A percentile compares a stretch with the other conserved stretches of the same genome.
phyloP scores from a whole-genome alignment of 805 yeast genomes.

The Dipodascopsis uninucleata region DNA sequence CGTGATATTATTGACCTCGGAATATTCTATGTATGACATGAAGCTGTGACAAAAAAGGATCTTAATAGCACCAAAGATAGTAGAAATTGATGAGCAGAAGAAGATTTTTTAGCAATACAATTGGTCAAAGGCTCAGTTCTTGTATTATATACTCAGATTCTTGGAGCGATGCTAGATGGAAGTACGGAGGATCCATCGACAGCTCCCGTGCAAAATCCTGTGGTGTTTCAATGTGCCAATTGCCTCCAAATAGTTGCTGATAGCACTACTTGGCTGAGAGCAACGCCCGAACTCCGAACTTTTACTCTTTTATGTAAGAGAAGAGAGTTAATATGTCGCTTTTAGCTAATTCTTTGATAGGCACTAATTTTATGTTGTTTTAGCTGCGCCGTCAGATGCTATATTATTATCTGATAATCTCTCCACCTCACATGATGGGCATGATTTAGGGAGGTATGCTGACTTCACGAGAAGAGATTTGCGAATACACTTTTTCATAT shows the following conservation, averaged over 20 bases:
- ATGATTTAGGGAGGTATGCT: constrained; percentile 23
- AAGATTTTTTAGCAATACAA: too few relatives aligned
- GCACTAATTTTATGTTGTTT: neutral
- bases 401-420: constrained; percentile 12
- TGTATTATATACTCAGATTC: too few relatives aligned
- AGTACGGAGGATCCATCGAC: too few relatives aligned
- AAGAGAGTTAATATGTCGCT: neutral
- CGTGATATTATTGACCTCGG: too few relatives aligned
- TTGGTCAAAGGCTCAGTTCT: too few relatives aligned
- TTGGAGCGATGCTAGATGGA: too few relatives aligned
- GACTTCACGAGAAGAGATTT: neutral
- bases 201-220: constrained; percentile 19
- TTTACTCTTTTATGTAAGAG: constrained; percentile 23
- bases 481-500: neutral
- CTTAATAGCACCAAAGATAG: too few relatives aligned
- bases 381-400: constrained; percentile 20
- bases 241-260: constrained; percentile 33
- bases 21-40: too few relatives aligned
- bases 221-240: constrained; percentile 32
- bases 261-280: constrained; percentile 30
- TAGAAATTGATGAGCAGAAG: too few relatives aligned
- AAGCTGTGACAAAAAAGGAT: too few relatives aligned
- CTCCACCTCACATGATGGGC: constrained; percentile 20
- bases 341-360: neutral
- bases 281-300: constrained; percentile 25